phyloP scores from a whole-genome alignment of 768 basidiomycete species.

The Termitomyces sp. region DNA sequence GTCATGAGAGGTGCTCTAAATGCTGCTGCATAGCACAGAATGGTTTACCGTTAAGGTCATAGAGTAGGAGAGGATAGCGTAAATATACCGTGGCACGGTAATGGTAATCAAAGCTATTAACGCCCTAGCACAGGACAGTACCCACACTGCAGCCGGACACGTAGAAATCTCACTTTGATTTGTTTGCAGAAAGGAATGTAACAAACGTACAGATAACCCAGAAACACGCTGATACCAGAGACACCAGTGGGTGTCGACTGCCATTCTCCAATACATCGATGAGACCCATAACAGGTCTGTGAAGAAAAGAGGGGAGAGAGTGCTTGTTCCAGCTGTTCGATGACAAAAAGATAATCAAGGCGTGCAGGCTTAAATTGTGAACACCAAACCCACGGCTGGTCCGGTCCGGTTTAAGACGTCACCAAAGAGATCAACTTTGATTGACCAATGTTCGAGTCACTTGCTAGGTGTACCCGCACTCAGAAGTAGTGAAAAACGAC shows the following conservation, averaged over 20 bases:
- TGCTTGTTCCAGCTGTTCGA: slow-evolving; percentile 7
- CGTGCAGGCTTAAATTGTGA: neutral
- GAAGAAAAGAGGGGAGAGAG: neutral
- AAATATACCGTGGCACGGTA: slow-evolving; percentile 73
- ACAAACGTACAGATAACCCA: slow-evolving; percentile 71
- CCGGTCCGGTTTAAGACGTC: neutral
- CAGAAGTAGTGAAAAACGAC: too few relatives aligned
- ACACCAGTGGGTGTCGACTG: slow-evolving; percentile 65
- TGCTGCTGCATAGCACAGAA: neutral
- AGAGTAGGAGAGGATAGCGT: slow-evolving; percentile 76
- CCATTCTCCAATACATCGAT: slow-evolving; percentile 27
- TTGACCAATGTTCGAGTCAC: too few relatives aligned
- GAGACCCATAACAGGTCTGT: slow-evolving; percentile 24
- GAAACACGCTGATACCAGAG: slow-evolving; percentile 74
- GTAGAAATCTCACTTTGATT: slow-evolving; percentile 6
- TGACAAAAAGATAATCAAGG: slow-evolving; percentile 9
- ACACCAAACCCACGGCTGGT: neutral
- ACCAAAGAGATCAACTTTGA: neutral
- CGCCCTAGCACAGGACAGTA: slow-evolving; percentile 70
- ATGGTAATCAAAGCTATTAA: slow-evolving; percentile 79
- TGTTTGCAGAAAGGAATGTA: neutral
- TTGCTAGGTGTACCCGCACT: too few relatives aligned
- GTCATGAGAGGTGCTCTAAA: neutral
- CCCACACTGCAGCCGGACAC: slow-evolving; percentile 52
- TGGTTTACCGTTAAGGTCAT: slow-evolving; percentile 73